Evolutionary conservation across 345 rosid species (phyloP), one percentile per base, ranked within the genome.

Genomic region (Salix dunnii): DNA sequence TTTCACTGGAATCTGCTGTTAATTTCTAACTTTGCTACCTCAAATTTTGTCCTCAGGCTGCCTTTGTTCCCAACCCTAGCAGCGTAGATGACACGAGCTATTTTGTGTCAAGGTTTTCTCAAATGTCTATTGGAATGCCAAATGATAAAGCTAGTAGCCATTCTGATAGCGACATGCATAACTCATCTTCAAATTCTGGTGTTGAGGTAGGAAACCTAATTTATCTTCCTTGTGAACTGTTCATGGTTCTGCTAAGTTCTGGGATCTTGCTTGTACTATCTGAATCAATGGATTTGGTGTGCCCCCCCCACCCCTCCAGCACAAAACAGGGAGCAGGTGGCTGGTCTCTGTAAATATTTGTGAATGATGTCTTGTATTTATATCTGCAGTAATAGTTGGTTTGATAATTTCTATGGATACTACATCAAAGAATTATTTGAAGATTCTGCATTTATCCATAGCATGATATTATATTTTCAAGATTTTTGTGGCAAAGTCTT

Each of bases 41-140:
- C 31, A 31, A 58, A 13, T 68, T 76, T 16, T 72, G 51, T 79
- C 36, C 71, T 69, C 46, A 92, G 97, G 94, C 97, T 81, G 91
- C 88, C 36, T 92, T 90, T 88, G 91, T 92, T 62, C 97, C 97
- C 0, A 83, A 82, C 38, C 90, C 90, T 25, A 91, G 90, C 68
- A 77, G 85, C 84, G 86, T 85, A 55, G 89, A 84, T 75, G 97
- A 92, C 89, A 89, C 97, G 21, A 89, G 97, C 83, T 92, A 92
- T 79, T 92, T 92, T 79, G 85, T 90, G 63, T 85, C 94, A 64
- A 87, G 97, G 35, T 88, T 84, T 74, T 55, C 83, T 80, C 85
- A 79, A 72, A 42, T 79, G 60, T 79, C 89, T n/a, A n/a, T 70
- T 55, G 78, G 84, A 49, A 42, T 78, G 71, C 82, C 58, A 13